A percentile compares a stretch with the other conserved stretches of the same genome.
phyloP scores from a whole-genome alignment of 352 stramenopile genomes.

The Globisporangium cederbergense region DNA sequence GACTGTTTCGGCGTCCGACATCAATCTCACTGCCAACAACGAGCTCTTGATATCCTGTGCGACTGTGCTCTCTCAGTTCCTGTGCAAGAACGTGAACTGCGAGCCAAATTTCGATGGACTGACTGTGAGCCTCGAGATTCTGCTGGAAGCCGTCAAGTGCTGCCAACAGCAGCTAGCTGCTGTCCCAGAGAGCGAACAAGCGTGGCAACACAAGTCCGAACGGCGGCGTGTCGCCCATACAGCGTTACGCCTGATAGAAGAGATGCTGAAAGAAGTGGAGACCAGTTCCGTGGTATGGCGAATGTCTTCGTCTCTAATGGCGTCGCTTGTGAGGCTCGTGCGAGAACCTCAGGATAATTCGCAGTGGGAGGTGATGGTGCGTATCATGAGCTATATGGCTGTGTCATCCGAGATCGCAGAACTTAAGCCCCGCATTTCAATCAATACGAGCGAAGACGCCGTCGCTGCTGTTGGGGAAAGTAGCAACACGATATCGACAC shows the following conservation, averaged over 20 bases:
- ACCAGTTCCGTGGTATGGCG: constrained; percentile 23
- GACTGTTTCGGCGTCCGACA: neutral
- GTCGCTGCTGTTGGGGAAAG: neutral
- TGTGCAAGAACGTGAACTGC: neutral
- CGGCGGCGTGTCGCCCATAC: neutral
- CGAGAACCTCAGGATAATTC: constrained; percentile 27
- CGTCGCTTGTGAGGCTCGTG: constrained; percentile 32
- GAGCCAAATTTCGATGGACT: constrained; percentile 11
- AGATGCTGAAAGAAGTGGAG: constrained; percentile 33
- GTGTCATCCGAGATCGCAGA: neutral
- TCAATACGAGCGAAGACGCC: neutral
- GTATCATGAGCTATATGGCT: constrained; percentile 36
- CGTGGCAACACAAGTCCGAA: constrained; percentile 5
- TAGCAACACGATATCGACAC: neutral
- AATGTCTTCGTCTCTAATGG: constrained; percentile 30
- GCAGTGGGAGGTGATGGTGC: constrained; percentile 38
- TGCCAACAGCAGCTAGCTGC: neutral
- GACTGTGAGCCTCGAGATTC: constrained; percentile 31
- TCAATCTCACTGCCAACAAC: neutral
- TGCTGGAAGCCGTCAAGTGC: constrained; percentile 22
- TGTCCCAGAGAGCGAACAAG: neutral
- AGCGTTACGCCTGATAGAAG: constrained; percentile 33
- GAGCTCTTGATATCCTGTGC: constrained; percentile 3
- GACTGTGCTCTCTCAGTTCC: neutral
- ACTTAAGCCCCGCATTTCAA: neutral